Evolutionary conservation across 2,329 filamentous ascomycete species (phyloP), one percentile per base, ranked within the genome.

Genomic region (Exophiala dermatitidis): DNA sequence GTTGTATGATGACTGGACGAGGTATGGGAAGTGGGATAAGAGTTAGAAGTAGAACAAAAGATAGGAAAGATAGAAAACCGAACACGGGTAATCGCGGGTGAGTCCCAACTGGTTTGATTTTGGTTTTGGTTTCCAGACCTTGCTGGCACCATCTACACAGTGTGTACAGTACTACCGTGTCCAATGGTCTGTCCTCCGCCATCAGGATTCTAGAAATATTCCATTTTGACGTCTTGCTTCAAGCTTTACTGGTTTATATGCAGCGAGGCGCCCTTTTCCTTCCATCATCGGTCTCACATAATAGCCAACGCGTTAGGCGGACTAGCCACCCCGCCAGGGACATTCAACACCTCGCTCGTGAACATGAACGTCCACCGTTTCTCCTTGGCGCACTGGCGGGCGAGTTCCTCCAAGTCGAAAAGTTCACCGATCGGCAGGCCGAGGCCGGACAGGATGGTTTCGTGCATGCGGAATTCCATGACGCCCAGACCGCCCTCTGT

Each of bases 1-100:
- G 3, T 63, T 80, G 33, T 79, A 79, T 61, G 75, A 77, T 46
- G 77, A 80, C 53, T 81, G 73, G 61, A 61, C 69, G 48, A 67
- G 65, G 54, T 74, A 71, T 62, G 74, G 74, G 40, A 73, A 69
- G 60, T 75, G 74, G 73, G 71, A 74, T 55, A 70, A 73, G 62
- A 69, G 64, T 38, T 75, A 65, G 37, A 33, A 26, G 29, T 29
- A 9, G 40, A 12, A 28, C 30, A 31, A 36, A 10, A n/a, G 33
- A 32, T 40, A 36, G 32, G 38, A 19, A 26, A n/a, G 6, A 6
- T 42, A 6, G 12, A 42, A 9, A 10, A 19, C 6, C 12, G 6
- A 19, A 19, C 19, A 19, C 19, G 19, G 19, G 38, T 10, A 19
- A 42, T 26, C 19, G 38, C 26, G 9, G 38, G n/a, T 36, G 41